Evolutionary conservation across 2,329 filamentous ascomycete genomes (phyloP), one percentile per base, ranked within the genome.

Genomic region (Fulvia fulva): DNA sequence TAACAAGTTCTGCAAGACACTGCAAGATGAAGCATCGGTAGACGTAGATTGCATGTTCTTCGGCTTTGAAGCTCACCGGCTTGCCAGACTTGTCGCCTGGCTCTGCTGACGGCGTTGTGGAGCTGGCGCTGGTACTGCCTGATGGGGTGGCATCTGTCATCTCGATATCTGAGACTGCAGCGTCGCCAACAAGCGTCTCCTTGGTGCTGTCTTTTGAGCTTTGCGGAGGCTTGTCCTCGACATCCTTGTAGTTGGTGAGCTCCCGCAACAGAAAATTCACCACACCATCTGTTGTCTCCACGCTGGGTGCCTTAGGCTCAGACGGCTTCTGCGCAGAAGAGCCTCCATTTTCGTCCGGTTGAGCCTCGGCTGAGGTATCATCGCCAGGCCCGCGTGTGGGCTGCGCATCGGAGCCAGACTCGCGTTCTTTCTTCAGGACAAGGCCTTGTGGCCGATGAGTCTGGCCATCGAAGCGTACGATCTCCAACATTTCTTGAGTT

Each of bases 11-110:
- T 0, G 91, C 87, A 41, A 99, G 79, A 69, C 92, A 96, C 71
- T 94, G 91, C 30, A 99, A 82, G 53, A 99, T 78, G 78, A 97
- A 97, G 77, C 93, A 97, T 50, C 94, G 86, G 71, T 97, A 99
- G 54, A 97, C 87, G 76, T 96, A 99, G 60, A 96, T 97, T 0
- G 92, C 91, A 72, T 99, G 91, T 32, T 97, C 89, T 52, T 96
- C 91, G 0, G 90, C 80, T 75, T 96, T 97, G 81, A 97, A 97
- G 0, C 6, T 28, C 5, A 84, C 77, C 0, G 83, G 79, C 75
- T 95, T 96, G 11, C 85, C 32, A n/a, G 11, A 76, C 4, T 76
- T 58, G 70, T 91, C 90, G 73, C 88, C 69, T 86, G 55, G 82
- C 77, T 67, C 65, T 37, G 50, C 59, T 52, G 34, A 56, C n/a